A percentile compares a stretch with the other conserved stretches of the same genome.
These are phyloP conservation scores for Angomonas deanei DNA, from an alignment of 208 protist genomes.

Conservation along the genomic window DNA sequence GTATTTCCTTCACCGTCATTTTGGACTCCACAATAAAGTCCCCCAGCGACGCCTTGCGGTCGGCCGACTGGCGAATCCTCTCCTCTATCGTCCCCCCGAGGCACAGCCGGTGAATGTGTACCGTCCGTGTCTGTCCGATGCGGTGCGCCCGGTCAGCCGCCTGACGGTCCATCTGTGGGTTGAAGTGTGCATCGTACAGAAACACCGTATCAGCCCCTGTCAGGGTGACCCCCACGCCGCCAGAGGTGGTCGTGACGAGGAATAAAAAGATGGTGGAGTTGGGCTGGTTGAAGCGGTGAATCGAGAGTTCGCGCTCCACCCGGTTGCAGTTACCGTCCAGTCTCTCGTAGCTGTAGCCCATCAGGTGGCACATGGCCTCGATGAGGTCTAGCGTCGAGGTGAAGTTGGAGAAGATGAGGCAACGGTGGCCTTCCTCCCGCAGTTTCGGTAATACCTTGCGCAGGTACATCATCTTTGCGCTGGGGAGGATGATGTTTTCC, in stretches of 20 bases:
- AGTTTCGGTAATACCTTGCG: constrained; percentile 84
- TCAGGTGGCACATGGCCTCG: constrained; percentile 66
- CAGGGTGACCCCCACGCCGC: constrained; percentile 98
- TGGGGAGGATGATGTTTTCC: constrained; percentile 56
- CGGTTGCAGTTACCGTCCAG: constrained; percentile 78
- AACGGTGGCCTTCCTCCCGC: constrained; percentile 69
- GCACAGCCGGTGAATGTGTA: constrained; percentile 95
- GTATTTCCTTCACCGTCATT: constrained; percentile 11
- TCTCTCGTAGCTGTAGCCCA: constrained; percentile 73
- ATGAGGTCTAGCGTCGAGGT: constrained; percentile 84
- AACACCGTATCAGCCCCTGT: constrained; percentile 94
- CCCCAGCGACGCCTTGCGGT: constrained; percentile 91
- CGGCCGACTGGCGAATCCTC: constrained; percentile 90
- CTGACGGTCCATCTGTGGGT: constrained; percentile 97
- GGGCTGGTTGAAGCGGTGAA: constrained; percentile 92
- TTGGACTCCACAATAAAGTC: constrained; percentile 82
- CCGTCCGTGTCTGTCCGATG: constrained; percentile 94
- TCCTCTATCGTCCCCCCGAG: constrained; percentile 93
- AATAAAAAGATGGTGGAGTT: constrained; percentile 90
- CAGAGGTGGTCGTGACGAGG: constrained; percentile 95
- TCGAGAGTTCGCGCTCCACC: constrained; percentile 87
- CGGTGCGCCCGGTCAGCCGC: constrained; percentile 93
- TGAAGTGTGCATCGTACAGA: constrained; percentile 97
- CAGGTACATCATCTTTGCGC: constrained; percentile 92
- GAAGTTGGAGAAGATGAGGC: constrained; percentile 91